A percentile compares a stretch with the other conserved stretches of the same genome.
Conservation (phyloP, 139 green algal genomes). For the Ulvella scutata region DNA sequence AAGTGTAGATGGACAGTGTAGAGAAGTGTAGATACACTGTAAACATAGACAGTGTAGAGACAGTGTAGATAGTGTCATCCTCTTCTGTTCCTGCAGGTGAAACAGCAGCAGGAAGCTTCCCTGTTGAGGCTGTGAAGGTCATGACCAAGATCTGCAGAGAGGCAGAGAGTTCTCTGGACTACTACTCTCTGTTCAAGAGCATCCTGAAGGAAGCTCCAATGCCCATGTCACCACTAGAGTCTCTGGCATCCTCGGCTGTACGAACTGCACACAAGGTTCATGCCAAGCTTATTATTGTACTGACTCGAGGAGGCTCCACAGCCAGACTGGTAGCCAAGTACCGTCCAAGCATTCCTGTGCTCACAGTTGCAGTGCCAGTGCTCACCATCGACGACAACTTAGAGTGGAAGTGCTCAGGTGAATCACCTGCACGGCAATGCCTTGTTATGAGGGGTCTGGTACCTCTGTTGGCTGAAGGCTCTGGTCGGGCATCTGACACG, state of each 20-base stretch:
- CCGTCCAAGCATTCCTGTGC: slow-evolving; percentile 67
- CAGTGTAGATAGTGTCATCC: no score
- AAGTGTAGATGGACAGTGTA: no score
- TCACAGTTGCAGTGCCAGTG: slow-evolving; percentile 82
- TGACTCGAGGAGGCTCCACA: slow-evolving; percentile 75
- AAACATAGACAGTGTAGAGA: no score
- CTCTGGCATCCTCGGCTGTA: slow-evolving; percentile 85
- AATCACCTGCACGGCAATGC: slow-evolving; percentile 67
- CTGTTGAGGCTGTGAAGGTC: slow-evolving; percentile 72
- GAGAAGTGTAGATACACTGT: no score
- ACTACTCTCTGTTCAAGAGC: slow-evolving; percentile 85
- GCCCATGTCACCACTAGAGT: slow-evolving; percentile 90
- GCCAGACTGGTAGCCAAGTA: slow-evolving; percentile 89
- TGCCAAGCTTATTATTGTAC: slow-evolving; percentile 77
- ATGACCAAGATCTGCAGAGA: slow-evolving; percentile 89
- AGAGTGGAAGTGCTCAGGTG: slow-evolving; percentile 78
- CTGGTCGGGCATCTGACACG: slow-evolving; percentile 62
- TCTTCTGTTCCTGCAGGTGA: slow-evolving; percentile 52
- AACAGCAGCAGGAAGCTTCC: slow-evolving; percentile 83
- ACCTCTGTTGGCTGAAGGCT: slow-evolving; percentile 81
- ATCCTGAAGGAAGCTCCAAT: slow-evolving; percentile 57
- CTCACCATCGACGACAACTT: slow-evolving; percentile 77
- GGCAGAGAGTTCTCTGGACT: slow-evolving; percentile 80
- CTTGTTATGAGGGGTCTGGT: slow-evolving; percentile 74
- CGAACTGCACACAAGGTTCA: slow-evolving; percentile 85